These are phyloP conservation scores for Eragrostis nindensis DNA, from an alignment of 176 grass and related monocot species.

Conservation along the genomic window DNA sequence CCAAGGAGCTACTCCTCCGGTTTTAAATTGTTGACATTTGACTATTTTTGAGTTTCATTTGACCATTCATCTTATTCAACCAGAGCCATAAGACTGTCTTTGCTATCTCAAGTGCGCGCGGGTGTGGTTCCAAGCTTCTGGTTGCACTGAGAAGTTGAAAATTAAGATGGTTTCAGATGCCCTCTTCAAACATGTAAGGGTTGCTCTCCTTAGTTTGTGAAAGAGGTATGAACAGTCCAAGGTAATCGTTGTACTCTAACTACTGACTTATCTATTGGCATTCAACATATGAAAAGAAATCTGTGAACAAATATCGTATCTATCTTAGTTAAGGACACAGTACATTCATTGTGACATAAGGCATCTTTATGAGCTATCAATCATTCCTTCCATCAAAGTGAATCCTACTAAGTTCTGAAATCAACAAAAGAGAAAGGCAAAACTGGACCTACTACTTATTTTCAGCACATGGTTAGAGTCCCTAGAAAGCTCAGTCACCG, in stretches of 20 bases:
- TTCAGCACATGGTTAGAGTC: conserved; percentile 85
- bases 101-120: no score
- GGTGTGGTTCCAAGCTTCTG: no score
- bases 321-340: neutral
- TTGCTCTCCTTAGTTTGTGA: neutral
- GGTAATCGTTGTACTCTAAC: neutral
- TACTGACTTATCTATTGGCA: neutral
- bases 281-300: neutral
- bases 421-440: neutral
- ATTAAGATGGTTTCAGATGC: neutral
- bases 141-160: neutral
- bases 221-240: neutral
- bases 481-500: conserved; percentile 90
- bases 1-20: no score
- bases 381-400: neutral
- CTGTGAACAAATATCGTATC: neutral
- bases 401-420: neutral
- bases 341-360: conserved; percentile 18
- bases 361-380: neutral
- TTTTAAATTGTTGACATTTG: no score
- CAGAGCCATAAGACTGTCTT: no score
- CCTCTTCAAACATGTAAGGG: neutral
- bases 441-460: conserved; percentile 69
- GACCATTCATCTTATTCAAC: no score
- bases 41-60: no score